Percentiles rank a stretch among this genome's conserved stretches.
These are phyloP conservation scores for Haplosporangium gracile DNA, from an alignment of 192 early-diverging fungal species.

Conservation along the genomic window DNA sequence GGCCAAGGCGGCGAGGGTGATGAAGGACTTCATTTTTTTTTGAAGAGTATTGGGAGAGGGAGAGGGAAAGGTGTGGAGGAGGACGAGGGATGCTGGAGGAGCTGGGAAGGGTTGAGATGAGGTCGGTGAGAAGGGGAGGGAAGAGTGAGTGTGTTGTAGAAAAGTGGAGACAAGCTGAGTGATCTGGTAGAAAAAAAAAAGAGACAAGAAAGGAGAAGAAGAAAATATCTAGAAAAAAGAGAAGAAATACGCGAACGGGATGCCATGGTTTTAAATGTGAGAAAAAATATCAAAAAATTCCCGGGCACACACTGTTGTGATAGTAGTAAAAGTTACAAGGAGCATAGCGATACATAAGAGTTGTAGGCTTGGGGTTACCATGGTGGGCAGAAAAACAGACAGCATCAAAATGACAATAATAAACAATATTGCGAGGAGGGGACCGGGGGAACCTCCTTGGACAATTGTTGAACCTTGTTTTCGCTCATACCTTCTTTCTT, in stretches of 20 bases:
- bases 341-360: background rate
- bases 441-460: background rate
- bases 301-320: background rate
- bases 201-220: background rate
- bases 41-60: background rate
- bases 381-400: background rate
- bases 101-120: background rate
- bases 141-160: background rate
- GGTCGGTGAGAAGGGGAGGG: background rate
- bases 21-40: conserved; percentile 5
- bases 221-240: background rate
- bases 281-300: background rate
- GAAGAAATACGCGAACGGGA: background rate
- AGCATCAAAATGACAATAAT: background rate
- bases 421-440: background rate
- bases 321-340: background rate
- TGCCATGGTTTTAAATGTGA: background rate
- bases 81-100: background rate
- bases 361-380: background rate
- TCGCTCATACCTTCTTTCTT: background rate
- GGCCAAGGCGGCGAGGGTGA: background rate
- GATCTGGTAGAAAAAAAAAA: background rate
- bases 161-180: background rate
- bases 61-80: background rate
- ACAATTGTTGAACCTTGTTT: background rate